phyloP scores from a whole-genome alignment of 2,329 filamentous ascomycete species.

The Claviceps maximensis region DNA sequence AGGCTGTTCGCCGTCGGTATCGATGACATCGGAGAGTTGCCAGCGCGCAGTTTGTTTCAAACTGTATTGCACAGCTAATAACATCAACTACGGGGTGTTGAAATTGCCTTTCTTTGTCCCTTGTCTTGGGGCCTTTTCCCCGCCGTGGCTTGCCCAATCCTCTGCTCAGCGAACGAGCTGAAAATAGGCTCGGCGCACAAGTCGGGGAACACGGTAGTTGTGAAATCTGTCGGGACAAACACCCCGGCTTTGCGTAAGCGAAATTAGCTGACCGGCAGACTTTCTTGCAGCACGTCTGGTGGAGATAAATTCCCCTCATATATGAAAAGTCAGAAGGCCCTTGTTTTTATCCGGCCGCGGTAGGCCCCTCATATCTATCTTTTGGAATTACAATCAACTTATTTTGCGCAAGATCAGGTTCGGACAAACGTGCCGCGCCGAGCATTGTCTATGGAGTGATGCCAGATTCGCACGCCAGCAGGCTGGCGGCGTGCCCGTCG shows the following conservation, averaged over 20 bases:
- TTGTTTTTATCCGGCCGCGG: not conserved
- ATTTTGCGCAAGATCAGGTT: not conserved
- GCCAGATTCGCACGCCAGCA: not conserved
- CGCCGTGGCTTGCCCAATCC: not conserved
- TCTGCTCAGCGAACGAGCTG: not conserved
- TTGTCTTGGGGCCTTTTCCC: not conserved
- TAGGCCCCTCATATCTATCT: not conserved
- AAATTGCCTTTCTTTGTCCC: not conserved
- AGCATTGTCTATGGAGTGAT: not conserved
- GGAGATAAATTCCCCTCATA: too few species aligned
- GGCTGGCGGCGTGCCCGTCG: too few species aligned
- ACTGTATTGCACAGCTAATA: not conserved
- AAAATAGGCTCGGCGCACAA: not conserved
- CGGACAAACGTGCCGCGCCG: not conserved
- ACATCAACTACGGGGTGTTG: not conserved
- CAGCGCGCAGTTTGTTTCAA: not conserved
- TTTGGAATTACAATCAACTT: not conserved
- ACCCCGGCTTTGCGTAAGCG: not conserved
- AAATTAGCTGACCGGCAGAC: not conserved
- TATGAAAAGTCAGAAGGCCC: too few species aligned
- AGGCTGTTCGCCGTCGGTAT: not conserved
- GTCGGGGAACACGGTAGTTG: not conserved
- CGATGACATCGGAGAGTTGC: not conserved
- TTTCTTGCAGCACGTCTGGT: not conserved
- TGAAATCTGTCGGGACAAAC: not conserved